Conservation (phyloP, 495 filamentous ascomycete species). For the Podospora didyma region DNA sequence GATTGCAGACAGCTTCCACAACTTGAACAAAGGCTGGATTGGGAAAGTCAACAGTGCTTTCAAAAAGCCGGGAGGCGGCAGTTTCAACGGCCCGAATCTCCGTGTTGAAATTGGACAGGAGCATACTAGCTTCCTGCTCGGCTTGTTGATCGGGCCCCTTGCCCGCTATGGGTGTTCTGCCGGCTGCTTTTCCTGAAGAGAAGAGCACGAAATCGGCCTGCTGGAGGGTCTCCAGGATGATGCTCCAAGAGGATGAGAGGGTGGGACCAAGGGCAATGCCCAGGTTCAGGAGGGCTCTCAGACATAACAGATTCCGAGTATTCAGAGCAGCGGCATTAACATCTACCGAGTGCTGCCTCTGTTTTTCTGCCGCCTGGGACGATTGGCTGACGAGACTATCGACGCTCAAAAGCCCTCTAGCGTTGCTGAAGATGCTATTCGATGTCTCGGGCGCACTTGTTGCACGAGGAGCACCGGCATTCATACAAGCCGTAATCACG, state of each 20-base stretch:
- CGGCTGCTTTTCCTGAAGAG: slow-evolving; percentile 46
- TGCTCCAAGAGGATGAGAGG: slow-evolving; percentile 78
- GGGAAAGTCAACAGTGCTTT: slow-evolving; percentile 85
- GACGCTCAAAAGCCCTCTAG: slow-evolving; percentile 60
- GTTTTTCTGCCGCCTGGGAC: slow-evolving; percentile 44
- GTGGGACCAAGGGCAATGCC: slow-evolving; percentile 93
- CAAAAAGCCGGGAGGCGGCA: slow-evolving; percentile 82
- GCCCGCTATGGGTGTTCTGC: slow-evolving; percentile 39
- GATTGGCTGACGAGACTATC: slow-evolving; percentile 55
- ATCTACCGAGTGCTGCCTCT: slow-evolving; percentile 51
- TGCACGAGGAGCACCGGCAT: slow-evolving; percentile 32
- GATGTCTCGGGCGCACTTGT: slow-evolving; percentile 42
- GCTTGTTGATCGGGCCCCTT: slow-evolving; percentile 39
- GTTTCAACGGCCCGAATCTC: slow-evolving; percentile 86
- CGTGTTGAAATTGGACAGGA: slow-evolving; percentile 61
- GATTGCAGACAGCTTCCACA: slow-evolving; percentile 65
- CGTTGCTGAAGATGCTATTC: slow-evolving; percentile 55
- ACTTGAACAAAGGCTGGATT: slow-evolving; percentile 76
- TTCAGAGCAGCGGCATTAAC: slow-evolving; percentile 57
- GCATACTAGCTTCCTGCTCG: slow-evolving; percentile 41
- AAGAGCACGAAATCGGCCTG: slow-evolving; percentile 85
- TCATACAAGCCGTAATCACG: slow-evolving; percentile 59
- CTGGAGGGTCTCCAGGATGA: slow-evolving; percentile 84
- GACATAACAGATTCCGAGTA: slow-evolving; percentile 82
- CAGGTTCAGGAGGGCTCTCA: slow-evolving; percentile 85